These are phyloP conservation scores for Ustilago vetiveriae DNA, from an alignment of 1,284 basidiomycete genomes.

Conservation along the genomic window DNA sequence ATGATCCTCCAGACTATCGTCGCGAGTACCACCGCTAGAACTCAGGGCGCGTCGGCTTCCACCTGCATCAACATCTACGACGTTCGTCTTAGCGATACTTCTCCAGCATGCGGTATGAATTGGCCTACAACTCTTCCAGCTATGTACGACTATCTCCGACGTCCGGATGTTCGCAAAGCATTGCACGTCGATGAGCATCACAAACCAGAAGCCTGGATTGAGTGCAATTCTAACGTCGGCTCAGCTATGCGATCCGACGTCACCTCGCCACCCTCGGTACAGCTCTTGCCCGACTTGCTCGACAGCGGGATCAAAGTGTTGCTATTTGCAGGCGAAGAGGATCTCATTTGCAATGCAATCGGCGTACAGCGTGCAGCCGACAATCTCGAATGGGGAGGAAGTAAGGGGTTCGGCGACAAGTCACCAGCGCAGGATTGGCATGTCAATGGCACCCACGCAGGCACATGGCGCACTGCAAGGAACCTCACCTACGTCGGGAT, in stretches of 20 bases:
- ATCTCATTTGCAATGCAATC: conserved; percentile 91
- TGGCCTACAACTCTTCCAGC: conserved; percentile 91
- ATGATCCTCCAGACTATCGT: conserved; percentile 75
- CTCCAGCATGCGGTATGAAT: conserved; percentile 95
- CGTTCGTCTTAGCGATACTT: conserved; percentile 82
- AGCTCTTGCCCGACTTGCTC: conserved; percentile 81
- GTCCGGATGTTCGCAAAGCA: conserved; percentile 80
- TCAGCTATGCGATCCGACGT: conserved; percentile 71
- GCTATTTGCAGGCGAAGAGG: conserved; percentile 93
- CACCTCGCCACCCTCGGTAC: conserved; percentile 77
- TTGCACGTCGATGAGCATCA: conserved; percentile 77
- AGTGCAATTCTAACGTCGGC: conserved; percentile 81
- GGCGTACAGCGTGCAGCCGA: conserved; percentile 88
- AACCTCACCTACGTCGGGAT: conserved; percentile 94
- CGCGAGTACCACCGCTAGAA: conserved; percentile 69
- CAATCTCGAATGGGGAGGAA: conserved; percentile 84
- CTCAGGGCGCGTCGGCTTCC: conserved; percentile 42
- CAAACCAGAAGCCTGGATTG: conserved; percentile 85
- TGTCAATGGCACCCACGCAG: conserved; percentile 80
- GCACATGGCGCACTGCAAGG: conserved; percentile 87
- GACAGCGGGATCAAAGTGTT: conserved; percentile 80
- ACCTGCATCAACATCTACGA: conserved; percentile 97
- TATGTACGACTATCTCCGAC: conserved; percentile 82
- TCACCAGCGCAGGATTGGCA: conserved; percentile 73
- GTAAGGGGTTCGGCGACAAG: conserved; percentile 72